Conservation (phyloP, 352 stramenopile genomes). For the Globisporangium abappressorium region DNA sequence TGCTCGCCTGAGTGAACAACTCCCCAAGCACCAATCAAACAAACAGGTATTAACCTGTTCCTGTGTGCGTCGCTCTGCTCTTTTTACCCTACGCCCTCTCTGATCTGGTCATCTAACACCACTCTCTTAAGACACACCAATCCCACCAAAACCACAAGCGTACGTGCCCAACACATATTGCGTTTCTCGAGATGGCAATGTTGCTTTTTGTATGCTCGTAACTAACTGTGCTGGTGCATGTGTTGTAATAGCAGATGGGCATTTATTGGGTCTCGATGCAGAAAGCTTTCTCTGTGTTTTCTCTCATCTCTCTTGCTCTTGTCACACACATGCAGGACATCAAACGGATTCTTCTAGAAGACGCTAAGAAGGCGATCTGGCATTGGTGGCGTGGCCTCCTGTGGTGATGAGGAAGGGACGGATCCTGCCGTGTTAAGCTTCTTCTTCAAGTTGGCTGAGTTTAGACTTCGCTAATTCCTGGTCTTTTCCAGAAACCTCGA, state of each 20-base stretch:
- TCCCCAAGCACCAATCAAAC: neutral
- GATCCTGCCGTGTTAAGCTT: neutral
- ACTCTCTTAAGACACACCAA: neutral
- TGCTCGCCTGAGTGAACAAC: conserved; percentile 15
- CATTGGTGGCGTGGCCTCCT: neutral
- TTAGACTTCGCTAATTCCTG: neutral
- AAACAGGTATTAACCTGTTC: neutral
- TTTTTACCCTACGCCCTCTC: neutral
- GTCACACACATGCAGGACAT: neutral
- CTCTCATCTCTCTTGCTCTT: neutral
- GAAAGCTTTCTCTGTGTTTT: neutral
- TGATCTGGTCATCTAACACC: neutral
- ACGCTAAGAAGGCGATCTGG: neutral
- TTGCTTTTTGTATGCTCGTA: neutral
- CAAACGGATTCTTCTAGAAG: too few species aligned
- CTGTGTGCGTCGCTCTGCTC: neutral
- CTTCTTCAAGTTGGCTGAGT: neutral
- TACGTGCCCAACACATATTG: conserved; percentile 6
- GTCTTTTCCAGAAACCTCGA: conserved; percentile 19
- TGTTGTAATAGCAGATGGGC: neutral
- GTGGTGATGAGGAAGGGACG: neutral
- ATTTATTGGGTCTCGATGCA: neutral
- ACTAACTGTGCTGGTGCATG: conserved; percentile 2
- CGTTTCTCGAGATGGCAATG: conserved; percentile 9
- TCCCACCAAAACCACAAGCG: conserved; percentile 4